Conservation (phyloP, 1,284 basidiomycete species). For the Cryptococcus floricola region DNA sequence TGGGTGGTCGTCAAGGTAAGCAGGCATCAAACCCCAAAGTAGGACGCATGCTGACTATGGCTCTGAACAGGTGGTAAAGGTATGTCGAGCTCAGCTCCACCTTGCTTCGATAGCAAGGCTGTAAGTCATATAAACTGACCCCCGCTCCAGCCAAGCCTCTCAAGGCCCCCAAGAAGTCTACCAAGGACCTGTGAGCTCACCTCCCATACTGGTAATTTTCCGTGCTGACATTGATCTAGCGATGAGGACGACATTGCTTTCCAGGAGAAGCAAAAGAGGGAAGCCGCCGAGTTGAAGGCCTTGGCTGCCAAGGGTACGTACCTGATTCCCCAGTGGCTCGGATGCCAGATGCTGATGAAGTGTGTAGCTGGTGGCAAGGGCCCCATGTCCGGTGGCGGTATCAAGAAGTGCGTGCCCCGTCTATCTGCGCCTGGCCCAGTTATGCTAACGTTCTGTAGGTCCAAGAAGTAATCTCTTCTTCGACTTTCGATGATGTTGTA, state of each 20-base stretch:
- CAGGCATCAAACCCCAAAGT: neutral
- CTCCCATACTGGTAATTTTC: neutral
- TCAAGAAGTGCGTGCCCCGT: constrained; percentile 39
- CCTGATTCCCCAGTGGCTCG: neutral
- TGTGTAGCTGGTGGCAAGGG: constrained; percentile 30
- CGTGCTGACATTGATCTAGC: constrained; percentile 1
- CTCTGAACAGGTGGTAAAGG: constrained; percentile 16
- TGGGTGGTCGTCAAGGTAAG: constrained; percentile 19
- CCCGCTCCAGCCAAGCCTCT: constrained; percentile 13
- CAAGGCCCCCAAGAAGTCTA: constrained; percentile 22
- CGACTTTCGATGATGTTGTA: too few relatives aligned
- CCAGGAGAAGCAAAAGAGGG: constrained; percentile 31
- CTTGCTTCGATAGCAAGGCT: neutral
- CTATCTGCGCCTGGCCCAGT: neutral
- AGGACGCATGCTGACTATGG: neutral
- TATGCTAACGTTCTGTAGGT: neutral
- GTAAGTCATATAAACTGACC: neutral
- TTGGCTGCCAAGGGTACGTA: constrained; percentile 32
- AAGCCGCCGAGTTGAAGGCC: constrained; percentile 36
- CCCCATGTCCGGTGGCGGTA: constrained; percentile 36
- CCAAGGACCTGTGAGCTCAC: constrained; percentile 20
- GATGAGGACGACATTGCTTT: constrained; percentile 41
- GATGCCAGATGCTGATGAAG: neutral
- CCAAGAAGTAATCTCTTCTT: neutral
- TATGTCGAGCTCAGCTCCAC: constrained; percentile 1